A percentile compares a stretch with the other conserved stretches of the same genome.
Conservation (phyloP, 805 yeast genomes). For the Kuraishia capsulata region DNA sequence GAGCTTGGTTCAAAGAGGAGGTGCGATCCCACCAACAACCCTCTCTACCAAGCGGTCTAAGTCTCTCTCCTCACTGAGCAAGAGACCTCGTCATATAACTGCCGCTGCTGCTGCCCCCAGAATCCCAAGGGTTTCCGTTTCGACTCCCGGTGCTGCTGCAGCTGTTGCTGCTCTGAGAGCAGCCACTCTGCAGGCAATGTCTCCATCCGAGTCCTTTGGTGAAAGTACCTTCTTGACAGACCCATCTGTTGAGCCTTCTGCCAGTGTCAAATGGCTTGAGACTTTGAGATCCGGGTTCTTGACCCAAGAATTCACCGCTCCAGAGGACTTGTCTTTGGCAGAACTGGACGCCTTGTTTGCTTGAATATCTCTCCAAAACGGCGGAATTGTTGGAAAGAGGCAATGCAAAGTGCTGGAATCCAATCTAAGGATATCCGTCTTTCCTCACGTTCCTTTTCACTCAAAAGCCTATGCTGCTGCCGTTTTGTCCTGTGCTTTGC, state of each 20-base stretch:
- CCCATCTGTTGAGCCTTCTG: slow-evolving; percentile 23
- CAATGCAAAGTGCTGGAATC: too few species aligned
- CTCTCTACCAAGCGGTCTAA: slow-evolving; percentile 43
- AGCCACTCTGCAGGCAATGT: slow-evolving; percentile 48
- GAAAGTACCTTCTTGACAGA: slow-evolving; percentile 23
- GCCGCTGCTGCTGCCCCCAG: slow-evolving; percentile 84
- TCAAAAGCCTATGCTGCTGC: too few species aligned
- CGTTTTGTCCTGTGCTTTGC: too few species aligned
- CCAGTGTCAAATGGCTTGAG: slow-evolving; percentile 58
- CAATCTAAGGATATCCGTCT: too few species aligned
- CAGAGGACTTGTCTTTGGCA: slow-evolving; percentile 69
- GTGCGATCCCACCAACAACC: slow-evolving; percentile 1
- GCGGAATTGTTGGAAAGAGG: too few species aligned
- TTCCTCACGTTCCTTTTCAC: too few species aligned
- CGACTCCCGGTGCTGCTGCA: slow-evolving; percentile 59
- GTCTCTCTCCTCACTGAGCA: slow-evolving; percentile 52
- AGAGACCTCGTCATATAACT: slow-evolving; percentile 44
- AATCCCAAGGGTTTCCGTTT: slow-evolving; percentile 51
- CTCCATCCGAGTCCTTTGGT: slow-evolving; percentile 23
- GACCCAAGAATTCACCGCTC: slow-evolving; percentile 68
- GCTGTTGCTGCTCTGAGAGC: slow-evolving; percentile 71
- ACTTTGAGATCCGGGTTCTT: slow-evolving; percentile 71
- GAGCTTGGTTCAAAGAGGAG: background rate
- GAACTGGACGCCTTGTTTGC: slow-evolving; percentile 49
- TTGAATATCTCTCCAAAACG: too few species aligned